A percentile compares a stretch with the other conserved stretches of the same genome.
Evolutionary conservation across 441 rosid species (phyloP).

Genomic region (Arabidopsis hybrid): DNA sequence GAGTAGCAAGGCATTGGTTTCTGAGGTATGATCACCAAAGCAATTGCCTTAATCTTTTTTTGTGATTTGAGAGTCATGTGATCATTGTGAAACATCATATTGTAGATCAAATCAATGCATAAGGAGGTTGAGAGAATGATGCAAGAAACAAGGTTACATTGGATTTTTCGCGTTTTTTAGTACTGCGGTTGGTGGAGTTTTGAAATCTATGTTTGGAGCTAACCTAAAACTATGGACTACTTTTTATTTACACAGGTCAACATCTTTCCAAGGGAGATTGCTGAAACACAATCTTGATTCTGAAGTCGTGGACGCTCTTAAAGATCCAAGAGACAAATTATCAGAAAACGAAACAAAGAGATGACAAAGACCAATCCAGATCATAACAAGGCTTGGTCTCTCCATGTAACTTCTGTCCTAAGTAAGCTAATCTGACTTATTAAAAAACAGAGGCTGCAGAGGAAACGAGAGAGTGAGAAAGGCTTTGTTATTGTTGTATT

Average conservation of each 20-base stretch:
- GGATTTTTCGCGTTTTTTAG: not conserved
- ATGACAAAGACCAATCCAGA: no score
- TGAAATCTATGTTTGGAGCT: constrained; percentile 14
- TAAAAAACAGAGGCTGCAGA: constrained; percentile 8
- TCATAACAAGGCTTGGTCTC: not conserved
- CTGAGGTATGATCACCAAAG: constrained; percentile 66
- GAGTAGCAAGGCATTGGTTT: constrained; percentile 87
- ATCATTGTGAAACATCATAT: constrained; percentile 9
- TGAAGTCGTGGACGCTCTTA: constrained; percentile 81
- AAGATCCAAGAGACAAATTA: constrained; percentile 67
- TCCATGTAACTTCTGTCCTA: not conserved
- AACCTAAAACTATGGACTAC: not conserved
- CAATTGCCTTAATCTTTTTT: not conserved
- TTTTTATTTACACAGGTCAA: constrained; percentile 51
- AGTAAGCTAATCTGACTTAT: constrained; percentile 15
- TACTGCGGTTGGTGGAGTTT: not conserved
- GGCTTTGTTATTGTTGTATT: not conserved
- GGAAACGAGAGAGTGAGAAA: constrained; percentile 6
- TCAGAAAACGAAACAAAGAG: constrained; percentile 54
- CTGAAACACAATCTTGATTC: constrained; percentile 85
- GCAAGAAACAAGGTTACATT: constrained; percentile 73
- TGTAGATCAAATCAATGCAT: constrained; percentile 74
- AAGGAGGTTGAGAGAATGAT: constrained; percentile 74
- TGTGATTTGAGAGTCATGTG: constrained; percentile 6
- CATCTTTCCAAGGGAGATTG: constrained; percentile 81